A percentile compares a stretch with the other conserved stretches of the same genome.
Evolutionary conservation across 2,329 filamentous ascomycete genomes (phyloP).

Genomic region (Metarhizium album): DNA sequence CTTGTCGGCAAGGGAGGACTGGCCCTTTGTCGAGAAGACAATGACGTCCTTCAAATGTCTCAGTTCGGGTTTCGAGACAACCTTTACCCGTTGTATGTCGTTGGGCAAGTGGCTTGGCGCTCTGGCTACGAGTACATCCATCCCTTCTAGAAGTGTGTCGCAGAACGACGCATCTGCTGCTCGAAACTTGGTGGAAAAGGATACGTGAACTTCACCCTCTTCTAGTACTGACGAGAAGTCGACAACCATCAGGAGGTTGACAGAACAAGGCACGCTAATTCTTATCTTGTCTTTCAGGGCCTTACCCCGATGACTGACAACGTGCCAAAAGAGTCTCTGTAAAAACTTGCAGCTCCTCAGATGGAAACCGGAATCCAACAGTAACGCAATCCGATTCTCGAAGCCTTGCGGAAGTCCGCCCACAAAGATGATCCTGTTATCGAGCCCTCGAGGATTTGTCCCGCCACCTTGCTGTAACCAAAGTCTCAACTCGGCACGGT

Average conservation of each 20-base stretch:
- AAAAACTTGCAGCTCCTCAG: conserved; percentile 37
- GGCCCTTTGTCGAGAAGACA: conserved; percentile 59
- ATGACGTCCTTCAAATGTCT: conserved; percentile 66
- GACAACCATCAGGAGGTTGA: conserved; percentile 54
- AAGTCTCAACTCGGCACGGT: conserved; percentile 37
- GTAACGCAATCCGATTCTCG: conserved; percentile 40
- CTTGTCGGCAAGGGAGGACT: conserved; percentile 53
- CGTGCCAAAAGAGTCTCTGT: conserved; percentile 31
- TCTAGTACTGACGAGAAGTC: conserved; percentile 52
- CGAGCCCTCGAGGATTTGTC: conserved; percentile 25
- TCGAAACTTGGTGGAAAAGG: conserved; percentile 57
- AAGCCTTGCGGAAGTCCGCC: conserved; percentile 38
- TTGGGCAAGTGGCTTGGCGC: conserved; percentile 59
- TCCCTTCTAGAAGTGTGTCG: conserved; percentile 41
- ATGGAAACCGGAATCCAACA: conserved; percentile 52
- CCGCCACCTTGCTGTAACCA: conserved; percentile 39
- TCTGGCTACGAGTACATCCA: conserved; percentile 56
- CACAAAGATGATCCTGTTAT: conserved; percentile 30
- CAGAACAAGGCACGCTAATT: conserved; percentile 49
- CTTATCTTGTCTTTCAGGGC: conserved; percentile 44
- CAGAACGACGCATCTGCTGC: conserved; percentile 40
- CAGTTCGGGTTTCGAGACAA: conserved; percentile 47
- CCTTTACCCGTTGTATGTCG: conserved; percentile 60
- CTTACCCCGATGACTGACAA: conserved; percentile 43
- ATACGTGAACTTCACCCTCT: conserved; percentile 56